phyloP scores from a whole-genome alignment of 768 basidiomycete genomes.

The Kondoa subrosea region DNA sequence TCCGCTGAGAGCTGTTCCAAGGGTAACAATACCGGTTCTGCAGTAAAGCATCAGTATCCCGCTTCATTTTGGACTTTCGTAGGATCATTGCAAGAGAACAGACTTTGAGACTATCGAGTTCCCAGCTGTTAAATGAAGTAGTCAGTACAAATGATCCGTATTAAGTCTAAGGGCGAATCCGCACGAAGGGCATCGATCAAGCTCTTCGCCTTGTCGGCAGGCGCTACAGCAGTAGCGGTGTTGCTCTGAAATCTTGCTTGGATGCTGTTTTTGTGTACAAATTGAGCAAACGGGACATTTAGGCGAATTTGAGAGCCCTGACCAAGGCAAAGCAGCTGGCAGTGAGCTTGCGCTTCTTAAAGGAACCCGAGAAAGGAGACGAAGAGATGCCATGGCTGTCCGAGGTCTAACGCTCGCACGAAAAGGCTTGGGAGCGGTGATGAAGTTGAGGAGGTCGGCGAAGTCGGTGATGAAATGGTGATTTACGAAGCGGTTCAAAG shows the following conservation, averaged over 20 bases:
- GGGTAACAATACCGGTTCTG: slow-evolving; percentile 31
- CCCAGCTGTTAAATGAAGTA: too few relatives aligned
- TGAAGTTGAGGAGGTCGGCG: not conserved
- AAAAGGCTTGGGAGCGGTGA: too few relatives aligned
- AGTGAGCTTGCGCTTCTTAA: not conserved
- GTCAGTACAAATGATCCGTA: too few relatives aligned
- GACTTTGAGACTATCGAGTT: not conserved
- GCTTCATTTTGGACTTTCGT: not conserved
- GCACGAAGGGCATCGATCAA: not conserved
- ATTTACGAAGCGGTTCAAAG: too few relatives aligned
- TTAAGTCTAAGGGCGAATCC: too few relatives aligned
- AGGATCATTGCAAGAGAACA: not conserved
- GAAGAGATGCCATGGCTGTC: not conserved
- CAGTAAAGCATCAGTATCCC: not conserved
- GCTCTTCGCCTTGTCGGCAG: not conserved
- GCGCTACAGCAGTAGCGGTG: not conserved
- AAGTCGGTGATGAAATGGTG: not conserved
- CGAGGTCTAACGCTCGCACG: not conserved
- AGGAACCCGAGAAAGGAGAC: not conserved
- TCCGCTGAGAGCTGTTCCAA: slow-evolving; percentile 67
- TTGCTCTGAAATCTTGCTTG: too few relatives aligned
- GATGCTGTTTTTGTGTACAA: too few relatives aligned
- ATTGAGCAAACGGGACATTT: too few relatives aligned
- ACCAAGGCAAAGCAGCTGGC: not conserved
- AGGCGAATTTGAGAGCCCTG: not conserved